A percentile compares a stretch with the other conserved stretches of the same genome.
These are phyloP conservation scores for Claviceps sp. DNA, from an alignment of 2,329 filamentous ascomycete genomes.

Conservation along the genomic window DNA sequence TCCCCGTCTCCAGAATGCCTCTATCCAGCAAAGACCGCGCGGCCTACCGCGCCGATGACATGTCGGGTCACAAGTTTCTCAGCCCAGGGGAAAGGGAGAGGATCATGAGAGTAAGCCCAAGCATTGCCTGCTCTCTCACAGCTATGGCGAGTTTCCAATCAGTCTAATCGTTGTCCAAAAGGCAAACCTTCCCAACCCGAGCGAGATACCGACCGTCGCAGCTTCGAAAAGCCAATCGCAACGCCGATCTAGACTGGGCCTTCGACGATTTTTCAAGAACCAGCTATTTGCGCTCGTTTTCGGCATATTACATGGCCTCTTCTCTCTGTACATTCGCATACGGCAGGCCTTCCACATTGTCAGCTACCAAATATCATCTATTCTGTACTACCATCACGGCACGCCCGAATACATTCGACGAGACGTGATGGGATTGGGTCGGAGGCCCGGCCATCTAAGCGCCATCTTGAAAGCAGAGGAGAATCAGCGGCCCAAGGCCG, in stretches of 20 bases:
- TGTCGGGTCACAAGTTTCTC: conserved; percentile 19
- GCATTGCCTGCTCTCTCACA: not conserved
- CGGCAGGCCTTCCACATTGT: conserved; percentile 70
- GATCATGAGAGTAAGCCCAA: conserved; percentile 21
- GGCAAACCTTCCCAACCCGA: conserved; percentile 24
- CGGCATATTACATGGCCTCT: conserved; percentile 61
- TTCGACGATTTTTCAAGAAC: conserved; percentile 46
- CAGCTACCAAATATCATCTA: conserved; percentile 61
- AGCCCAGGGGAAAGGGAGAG: conserved; percentile 22
- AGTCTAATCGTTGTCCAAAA: not conserved
- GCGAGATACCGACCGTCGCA: conserved; percentile 17
- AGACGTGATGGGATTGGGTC: conserved; percentile 63
- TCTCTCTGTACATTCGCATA: conserved; percentile 75
- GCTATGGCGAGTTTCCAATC: not conserved
- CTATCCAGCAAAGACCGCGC: conserved; percentile 23
- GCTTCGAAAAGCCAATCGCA: conserved; percentile 14
- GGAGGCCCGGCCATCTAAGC: conserved; percentile 75
- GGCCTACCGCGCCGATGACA: conserved; percentile 27
- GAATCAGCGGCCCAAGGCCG: conserved; percentile 54
- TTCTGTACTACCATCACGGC: conserved; percentile 89
- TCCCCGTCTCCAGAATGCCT: conserved; percentile 14
- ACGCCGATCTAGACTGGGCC: conserved; percentile 33
- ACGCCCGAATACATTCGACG: conserved; percentile 84
- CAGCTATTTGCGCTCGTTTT: conserved; percentile 56
- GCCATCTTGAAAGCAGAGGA: conserved; percentile 67